Base-by-base conservation (phyloP, 2,329 filamentous ascomycete genomes). In the Erysiphe pulchra region DNA sequence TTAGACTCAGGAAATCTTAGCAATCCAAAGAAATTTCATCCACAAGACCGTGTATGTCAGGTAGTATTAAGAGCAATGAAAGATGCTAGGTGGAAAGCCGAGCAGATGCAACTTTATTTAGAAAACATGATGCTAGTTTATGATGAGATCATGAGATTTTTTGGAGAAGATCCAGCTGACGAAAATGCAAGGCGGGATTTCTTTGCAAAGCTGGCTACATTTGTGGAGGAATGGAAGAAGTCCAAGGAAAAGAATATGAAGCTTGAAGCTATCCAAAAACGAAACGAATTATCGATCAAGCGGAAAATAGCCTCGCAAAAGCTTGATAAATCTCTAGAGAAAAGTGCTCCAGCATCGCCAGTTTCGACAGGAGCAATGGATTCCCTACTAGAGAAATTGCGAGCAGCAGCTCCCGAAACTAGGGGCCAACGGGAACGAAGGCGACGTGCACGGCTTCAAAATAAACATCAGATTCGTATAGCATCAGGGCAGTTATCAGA, bases 11-110 rank as follows among this genome's bases (percentile, higher is more conserved):
- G 90, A 55, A 95, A 93, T 60, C 67, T 98, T 51, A 93, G 84
- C 58, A 90, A 98, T 58, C 80, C 87, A 40, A 94, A 90, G 68
- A 92, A 87, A 56, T 98, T 98, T 69, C 90, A 98, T 58, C 87
- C 90, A 16, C 83, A 95, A 62, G 90, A 98, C 61, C 82, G 90
- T 49, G 86, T 95, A 39, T 80, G 79, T 50, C 82, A 92, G 62
- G 71, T 95, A 32, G 86, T 93, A 46, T 84, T 93, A 62, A 72
- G 87, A 45, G 78, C 73, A 52, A 95, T 98, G 87, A 95, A 94
- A 65, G 90, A 98, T 53, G 90, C 90, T 17, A 69, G 90, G 50
- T 73, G 87, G 55, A 98, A 95, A 66, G 85, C 90, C 2, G 87
- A 94, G 61, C 90, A 95, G 65, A 80, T 95, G 76, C 73, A 83